Evolutionary conservation across 257 asterid species (phyloP).

Genomic region (Solanum infundibuliforme): DNA sequence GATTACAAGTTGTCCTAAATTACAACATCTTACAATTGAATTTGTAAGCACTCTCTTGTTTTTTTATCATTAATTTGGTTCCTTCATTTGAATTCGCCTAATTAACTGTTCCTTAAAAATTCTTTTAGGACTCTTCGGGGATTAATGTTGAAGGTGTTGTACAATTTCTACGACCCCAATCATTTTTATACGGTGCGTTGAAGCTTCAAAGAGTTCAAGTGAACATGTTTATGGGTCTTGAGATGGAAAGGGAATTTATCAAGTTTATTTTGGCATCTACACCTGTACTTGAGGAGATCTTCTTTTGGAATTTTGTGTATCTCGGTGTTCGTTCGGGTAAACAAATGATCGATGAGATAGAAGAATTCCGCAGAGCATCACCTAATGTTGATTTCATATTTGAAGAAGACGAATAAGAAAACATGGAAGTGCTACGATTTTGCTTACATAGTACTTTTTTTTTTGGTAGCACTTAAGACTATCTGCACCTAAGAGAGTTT

Average conservation of each 20-base stretch:
- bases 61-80: background rate
- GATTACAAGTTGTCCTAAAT: background rate
- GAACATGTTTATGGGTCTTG: background rate
- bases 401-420: background rate
- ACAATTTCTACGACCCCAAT: background rate
- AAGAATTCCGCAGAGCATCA: background rate
- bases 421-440: background rate
- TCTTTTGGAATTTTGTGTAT: background rate
- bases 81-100: background rate
- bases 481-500: too few species aligned
- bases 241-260: background rate
- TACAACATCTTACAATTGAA: background rate
- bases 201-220: background rate
- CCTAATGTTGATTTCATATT: background rate
- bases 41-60: background rate
- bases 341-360: background rate
- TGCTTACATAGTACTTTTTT: background rate
- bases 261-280: background rate
- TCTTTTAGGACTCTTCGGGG: background rate
- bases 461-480: too few species aligned
- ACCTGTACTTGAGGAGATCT: background rate
- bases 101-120: background rate
- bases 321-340: background rate
- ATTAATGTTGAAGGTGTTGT: background rate
- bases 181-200: background rate